Evolutionary conservation across 1,284 basidiomycete genomes (phyloP), one percentile per base, ranked within the genome.

Genomic region (Pyrrhoderma noxium): DNA sequence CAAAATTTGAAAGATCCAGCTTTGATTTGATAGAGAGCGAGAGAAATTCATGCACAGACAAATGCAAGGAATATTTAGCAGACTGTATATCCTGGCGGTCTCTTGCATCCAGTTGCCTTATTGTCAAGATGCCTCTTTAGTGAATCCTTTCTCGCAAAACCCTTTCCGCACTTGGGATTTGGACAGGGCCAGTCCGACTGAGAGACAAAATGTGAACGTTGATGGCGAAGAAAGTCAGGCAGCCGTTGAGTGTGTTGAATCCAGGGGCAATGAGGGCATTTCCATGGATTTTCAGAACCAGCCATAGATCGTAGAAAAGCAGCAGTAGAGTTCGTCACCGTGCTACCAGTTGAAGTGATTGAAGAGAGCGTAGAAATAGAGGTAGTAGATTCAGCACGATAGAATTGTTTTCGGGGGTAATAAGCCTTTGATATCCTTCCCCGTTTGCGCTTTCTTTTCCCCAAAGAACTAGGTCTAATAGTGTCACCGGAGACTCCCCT

Each of bases 171-270:
- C 39, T 52, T 49, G 14, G 53, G 49, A 36, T 56, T 52, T 18
- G 54, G 54, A 22, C 54, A 56, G 4, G 54, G 54, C 54, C 54
- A 56, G 35, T 56, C 54, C 8, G 54, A 52, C 42, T 56, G 54
- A 11, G 54, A 56, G 19, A 56, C 51, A 35, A 56, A 56, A 47
- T 56, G 54, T 9, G 54, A 56, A 19, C 54, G 45, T 22, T 56
- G 54, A 34, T 56, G 54, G 18, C 54, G 54, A 27, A 56, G 51
- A 41, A 56, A 56, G 23, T 56, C 54, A n/a, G 54, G 54, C 16
- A 56, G 51, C 16, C 54, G 45, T 25, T 56, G 54, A 39, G 54
- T 56, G 31, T 52, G 54, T 23, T 56, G 54, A 19, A 56, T 31
- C 54, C 54, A 56, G 16, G 54, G 54, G 14, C 54, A 56, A 31